Conservation (phyloP, 106 monocot species). For the Platanthera guangdongensis region DNA sequence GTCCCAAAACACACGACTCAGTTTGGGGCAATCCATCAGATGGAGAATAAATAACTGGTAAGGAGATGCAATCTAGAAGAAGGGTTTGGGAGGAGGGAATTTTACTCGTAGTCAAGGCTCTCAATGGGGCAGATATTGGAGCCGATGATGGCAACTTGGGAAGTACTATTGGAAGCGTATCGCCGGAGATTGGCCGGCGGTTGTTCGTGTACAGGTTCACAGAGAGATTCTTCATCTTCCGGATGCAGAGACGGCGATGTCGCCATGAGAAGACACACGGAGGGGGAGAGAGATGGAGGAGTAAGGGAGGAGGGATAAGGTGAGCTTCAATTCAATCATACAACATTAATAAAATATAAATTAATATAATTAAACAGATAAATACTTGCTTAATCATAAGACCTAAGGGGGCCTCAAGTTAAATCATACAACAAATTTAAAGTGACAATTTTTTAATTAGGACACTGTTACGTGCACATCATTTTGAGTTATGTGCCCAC, state of each 20-base stretch:
- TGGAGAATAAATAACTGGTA: neutral
- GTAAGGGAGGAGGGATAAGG: neutral
- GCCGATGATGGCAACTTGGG: constrained; percentile 80
- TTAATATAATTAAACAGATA: too few relatives aligned
- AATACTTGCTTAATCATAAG: too few relatives aligned
- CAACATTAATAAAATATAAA: too few relatives aligned
- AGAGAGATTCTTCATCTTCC: neutral
- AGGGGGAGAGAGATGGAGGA: neutral
- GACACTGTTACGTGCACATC: too few relatives aligned
- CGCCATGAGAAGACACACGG: neutral
- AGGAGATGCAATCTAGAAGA: neutral
- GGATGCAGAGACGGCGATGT: neutral
- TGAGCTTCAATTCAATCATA: too few relatives aligned
- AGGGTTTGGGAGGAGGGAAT: neutral
- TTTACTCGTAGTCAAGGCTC: constrained; percentile 77
- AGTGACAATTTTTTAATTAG: too few relatives aligned
- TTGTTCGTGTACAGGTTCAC: neutral
- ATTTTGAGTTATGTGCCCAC: too few relatives aligned
- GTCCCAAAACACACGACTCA: constrained; percentile 11
- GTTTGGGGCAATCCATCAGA: neutral
- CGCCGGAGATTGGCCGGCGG: constrained; percentile 24
- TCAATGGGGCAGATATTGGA: constrained; percentile 75
- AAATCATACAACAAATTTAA: too few relatives aligned
- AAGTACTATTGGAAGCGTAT: constrained; percentile 50
- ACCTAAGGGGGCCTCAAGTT: too few relatives aligned